These are phyloP conservation scores for Teunomyces tritomae DNA, from an alignment of 805 yeast genomes.

Conservation along the genomic window DNA sequence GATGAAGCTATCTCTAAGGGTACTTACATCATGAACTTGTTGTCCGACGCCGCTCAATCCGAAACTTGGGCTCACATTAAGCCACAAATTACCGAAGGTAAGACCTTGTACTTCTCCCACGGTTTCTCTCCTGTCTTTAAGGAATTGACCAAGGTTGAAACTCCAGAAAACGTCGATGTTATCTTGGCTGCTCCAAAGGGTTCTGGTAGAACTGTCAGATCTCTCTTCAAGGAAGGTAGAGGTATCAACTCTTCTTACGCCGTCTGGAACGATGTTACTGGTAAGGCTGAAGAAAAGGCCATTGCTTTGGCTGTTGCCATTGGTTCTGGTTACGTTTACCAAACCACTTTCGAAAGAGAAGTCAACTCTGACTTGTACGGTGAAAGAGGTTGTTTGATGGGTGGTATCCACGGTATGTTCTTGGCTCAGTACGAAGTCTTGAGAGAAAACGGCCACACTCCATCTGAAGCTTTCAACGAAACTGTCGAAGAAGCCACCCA, in stretches of 20 bases:
- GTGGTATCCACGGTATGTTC: conserved; percentile 99
- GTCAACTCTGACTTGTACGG: conserved; percentile 99
- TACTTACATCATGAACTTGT: conserved; percentile 94
- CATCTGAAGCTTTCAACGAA: conserved; percentile 99
- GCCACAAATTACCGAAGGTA: conserved; percentile 93
- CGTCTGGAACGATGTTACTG: conserved; percentile 98
- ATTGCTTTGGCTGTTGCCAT: conserved; percentile 98
- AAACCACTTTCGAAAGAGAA: conserved; percentile 98
- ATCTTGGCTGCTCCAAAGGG: conserved; percentile 99
- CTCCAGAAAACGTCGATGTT: conserved; percentile 93
- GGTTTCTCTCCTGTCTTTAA: conserved; percentile 99
- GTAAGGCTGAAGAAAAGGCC: conserved; percentile 99
- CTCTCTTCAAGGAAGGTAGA: conserved; percentile 99
- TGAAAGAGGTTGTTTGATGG: conserved; percentile 99
- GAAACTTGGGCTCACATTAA: conserved; percentile 90
- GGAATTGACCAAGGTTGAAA: conserved; percentile 92
- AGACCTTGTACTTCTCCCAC: conserved; percentile 98
- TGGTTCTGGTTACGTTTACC: conserved; percentile 99
- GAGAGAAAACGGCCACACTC: conserved; percentile 99
- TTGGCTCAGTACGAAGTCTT: conserved; percentile 99
- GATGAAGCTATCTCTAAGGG: conserved; percentile 91
- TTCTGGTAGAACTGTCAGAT: conserved; percentile 99
- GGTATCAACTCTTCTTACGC: conserved; percentile 99
- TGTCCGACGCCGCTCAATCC: conserved; percentile 99
- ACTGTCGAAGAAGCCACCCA: conserved; percentile 99